Conservation (phyloP, 2,329 filamentous ascomycete genomes). For the Fusarium neocosmosporiellum region DNA sequence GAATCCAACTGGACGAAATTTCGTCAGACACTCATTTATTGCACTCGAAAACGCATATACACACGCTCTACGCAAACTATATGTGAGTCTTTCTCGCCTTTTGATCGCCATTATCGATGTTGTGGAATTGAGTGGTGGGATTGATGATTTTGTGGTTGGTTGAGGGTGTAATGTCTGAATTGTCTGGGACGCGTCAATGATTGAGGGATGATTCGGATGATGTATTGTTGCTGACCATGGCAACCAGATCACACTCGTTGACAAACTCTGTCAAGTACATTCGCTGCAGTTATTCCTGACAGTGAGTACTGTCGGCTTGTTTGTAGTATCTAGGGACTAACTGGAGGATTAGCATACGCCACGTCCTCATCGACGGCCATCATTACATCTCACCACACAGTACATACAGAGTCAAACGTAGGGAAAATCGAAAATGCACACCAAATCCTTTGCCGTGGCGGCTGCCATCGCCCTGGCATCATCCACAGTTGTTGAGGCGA, state of each 20-base stretch:
- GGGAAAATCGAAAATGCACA: constrained; percentile 58
- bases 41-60: constrained; percentile 45
- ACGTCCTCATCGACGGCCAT: constrained; percentile 35
- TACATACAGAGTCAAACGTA: constrained; percentile 32
- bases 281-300: constrained; percentile 65
- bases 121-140: too few species aligned
- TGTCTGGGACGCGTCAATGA: not conserved
- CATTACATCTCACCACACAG: constrained; percentile 28
- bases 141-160: not conserved
- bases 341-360: constrained; percentile 25
- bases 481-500: constrained; percentile 56
- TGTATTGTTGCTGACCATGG: constrained; percentile 16
- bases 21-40: constrained; percentile 61
- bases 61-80: constrained; percentile 46
- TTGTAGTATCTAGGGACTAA: not conserved
- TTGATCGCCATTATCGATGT: not conserved
- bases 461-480: constrained; percentile 62
- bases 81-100: constrained; percentile 38
- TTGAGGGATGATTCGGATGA: not conserved
- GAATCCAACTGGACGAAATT: constrained; percentile 53
- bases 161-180: not conserved
- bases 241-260: constrained; percentile 60
- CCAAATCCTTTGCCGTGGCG: constrained; percentile 58
- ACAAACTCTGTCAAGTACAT: constrained; percentile 68
- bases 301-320: constrained; percentile 43